Conservation (phyloP, 306 rosid genomes). For the Dalbergia oliveri region DNA sequence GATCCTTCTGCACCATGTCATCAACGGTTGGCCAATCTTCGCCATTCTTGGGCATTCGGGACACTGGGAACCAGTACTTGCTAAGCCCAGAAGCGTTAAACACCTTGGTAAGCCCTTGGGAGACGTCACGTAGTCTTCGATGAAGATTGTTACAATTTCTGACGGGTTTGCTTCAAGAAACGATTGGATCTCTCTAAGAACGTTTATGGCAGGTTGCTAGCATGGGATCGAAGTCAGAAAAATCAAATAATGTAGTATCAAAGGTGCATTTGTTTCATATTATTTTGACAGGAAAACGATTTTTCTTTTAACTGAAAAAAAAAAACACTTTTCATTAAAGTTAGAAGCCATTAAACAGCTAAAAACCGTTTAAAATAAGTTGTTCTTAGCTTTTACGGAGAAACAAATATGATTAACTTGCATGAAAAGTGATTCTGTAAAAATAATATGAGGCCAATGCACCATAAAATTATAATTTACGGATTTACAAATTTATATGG, state of each 20-base stretch:
- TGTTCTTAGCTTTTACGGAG: no score
- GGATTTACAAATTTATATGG: neutral
- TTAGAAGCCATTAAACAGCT: no score
- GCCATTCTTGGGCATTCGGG: conserved; percentile 75
- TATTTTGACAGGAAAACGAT: no score
- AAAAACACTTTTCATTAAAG: no score
- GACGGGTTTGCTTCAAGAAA: conserved; percentile 71
- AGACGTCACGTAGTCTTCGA: conserved; percentile 83
- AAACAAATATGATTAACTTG: no score
- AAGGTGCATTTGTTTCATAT: no score
- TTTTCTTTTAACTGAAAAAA: no score
- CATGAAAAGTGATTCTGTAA: no score
- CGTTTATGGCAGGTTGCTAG: conserved; percentile 76
- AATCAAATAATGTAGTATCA: neutral
- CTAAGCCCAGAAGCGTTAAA: conserved; percentile 69
- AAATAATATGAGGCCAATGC: no score
- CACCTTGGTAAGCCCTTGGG: conserved; percentile 67
- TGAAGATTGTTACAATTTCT: conserved; percentile 82
- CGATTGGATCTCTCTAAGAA: conserved; percentile 59
- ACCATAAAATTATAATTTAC: neutral
- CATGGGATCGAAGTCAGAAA: neutral
- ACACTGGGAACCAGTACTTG: conserved; percentile 63
- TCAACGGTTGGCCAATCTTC: conserved; percentile 81
- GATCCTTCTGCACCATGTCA: conserved; percentile 77
- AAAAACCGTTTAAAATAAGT: no score